Base-by-base conservation (phyloP, 768 basidiomycete genomes). In the Vararia minispora region DNA sequence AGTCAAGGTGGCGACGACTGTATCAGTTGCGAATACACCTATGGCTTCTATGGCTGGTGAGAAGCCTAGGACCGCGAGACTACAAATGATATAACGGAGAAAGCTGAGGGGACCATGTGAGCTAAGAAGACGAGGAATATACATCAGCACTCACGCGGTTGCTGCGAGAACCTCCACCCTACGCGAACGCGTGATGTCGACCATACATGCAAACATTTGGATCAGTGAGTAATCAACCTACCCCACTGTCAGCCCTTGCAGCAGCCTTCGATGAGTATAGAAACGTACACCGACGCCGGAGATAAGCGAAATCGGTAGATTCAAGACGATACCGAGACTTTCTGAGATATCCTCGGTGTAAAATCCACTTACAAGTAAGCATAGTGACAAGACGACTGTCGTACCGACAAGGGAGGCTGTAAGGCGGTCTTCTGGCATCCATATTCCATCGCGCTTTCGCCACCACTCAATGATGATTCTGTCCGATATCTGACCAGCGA, bases 381-480 rank as follows among this genome's bases (percentile, higher is more conserved):
- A 71, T 1, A 76, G 20, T 0, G 80, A 82, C 4, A 69, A 59
- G 21, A 80, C 57, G 13, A 71, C 23, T 0, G 64, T 55, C 3
- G 64, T 64, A 7, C 72, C 71, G 6, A 63, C 46, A 23, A 73
- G 51, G 2, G 69, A 59, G 2, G 65, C 76, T 1, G 73, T 65
- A 18, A 83, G 63, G 5, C 80, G 71, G 45, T 80, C 82, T 53
- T 85, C 79, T 0, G 79, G 79, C 28, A 72, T 67, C 76, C 75
- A 80, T 2, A 60, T 47, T 1, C 77, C 78, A 0, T 64, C 64
- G 17, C 78, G 68, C 5, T 58, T 52, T 33, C 62, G 56, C 12
- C 66, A 66, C 58, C 71, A 76, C 27, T 49, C 52, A 13, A 66
- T 57, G 17, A 85, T 60, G 0, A 67, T 57, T 20, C 46, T 42